Percentiles rank a stretch among this genome's conserved stretches.
Evolutionary conservation across 2,329 filamentous ascomycete genomes (phyloP).

Genomic region (Fusarium falciforme): DNA sequence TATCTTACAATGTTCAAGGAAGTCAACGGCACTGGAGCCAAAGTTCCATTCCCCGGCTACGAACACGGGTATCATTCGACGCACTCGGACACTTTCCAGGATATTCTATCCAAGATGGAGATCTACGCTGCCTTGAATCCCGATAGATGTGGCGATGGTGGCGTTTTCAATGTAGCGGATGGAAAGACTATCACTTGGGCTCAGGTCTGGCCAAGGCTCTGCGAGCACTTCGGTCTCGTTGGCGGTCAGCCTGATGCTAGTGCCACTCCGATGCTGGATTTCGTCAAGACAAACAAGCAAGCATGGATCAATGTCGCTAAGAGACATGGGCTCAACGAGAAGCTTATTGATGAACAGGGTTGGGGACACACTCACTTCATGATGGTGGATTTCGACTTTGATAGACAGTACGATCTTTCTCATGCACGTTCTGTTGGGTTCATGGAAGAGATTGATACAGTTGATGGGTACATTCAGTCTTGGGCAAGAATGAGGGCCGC

Average conservation of each 20-base stretch:
- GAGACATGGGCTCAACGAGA: constrained; percentile 11
- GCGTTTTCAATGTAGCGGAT: constrained; percentile 27
- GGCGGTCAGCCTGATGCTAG: neutral
- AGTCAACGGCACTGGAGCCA: constrained; percentile 23
- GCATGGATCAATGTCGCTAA: constrained; percentile 16
- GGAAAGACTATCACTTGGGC: constrained; percentile 23
- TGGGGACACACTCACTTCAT: constrained; percentile 25
- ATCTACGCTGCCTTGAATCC: constrained; percentile 26
- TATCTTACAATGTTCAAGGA: constrained; percentile 19
- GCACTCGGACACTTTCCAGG: constrained; percentile 34
- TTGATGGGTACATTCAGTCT: constrained; percentile 8
- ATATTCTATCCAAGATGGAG: constrained; percentile 27
- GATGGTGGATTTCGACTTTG: constrained; percentile 32
- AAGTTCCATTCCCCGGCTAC: constrained; percentile 22
- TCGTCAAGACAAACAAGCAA: constrained; percentile 14
- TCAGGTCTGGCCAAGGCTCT: constrained; percentile 26
- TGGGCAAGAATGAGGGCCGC: constrained; percentile 30
- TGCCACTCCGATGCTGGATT: constrained; percentile 10
- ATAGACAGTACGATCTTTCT: constrained; percentile 32
- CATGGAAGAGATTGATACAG: constrained; percentile 21
- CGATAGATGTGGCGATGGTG: constrained; percentile 16
- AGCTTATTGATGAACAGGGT: neutral
- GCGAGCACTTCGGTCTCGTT: constrained; percentile 22
- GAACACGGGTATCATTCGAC: constrained; percentile 14
- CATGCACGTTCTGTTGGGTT: constrained; percentile 24